These are phyloP conservation scores for Acacia acuminata DNA, from an alignment of 306 rosid genomes.

Conservation along the genomic window DNA sequence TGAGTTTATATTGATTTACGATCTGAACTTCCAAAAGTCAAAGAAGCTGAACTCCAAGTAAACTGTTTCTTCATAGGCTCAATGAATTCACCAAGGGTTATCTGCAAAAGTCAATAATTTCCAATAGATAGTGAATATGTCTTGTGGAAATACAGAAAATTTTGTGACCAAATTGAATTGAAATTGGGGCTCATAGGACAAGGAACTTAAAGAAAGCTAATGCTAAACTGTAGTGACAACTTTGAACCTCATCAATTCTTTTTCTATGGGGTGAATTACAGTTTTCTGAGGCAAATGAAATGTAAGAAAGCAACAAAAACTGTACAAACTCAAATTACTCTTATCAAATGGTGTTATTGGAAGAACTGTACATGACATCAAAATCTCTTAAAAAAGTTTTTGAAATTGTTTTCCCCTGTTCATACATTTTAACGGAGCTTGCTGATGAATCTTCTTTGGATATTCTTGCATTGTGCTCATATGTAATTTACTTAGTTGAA, in stretches of 20 bases:
- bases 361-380: neutral
- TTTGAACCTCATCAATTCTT: neutral
- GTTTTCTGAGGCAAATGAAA: neutral
- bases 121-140: neutral
- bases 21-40: neutral
- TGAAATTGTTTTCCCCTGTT: neutral
- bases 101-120: neutral
- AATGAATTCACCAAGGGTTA: neutral
- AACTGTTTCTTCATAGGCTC: neutral
- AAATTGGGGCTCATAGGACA: neutral
- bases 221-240: neutral
- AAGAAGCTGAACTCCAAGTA: neutral
- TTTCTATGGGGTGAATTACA: neutral
- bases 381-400: neutral
- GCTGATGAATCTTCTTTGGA: neutral
- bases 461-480: neutral
- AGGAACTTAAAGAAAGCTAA: neutral
- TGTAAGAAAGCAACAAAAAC: neutral
- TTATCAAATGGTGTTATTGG: conserved; percentile 6
- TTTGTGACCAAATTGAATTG: neutral
- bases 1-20: neutral
- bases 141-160: neutral
- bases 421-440: neutral
- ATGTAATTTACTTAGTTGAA: neutral
- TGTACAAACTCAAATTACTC: neutral